Evolutionary conservation across 1,284 basidiomycete genomes (phyloP).

Genomic region (Inonotus obliquus): DNA sequence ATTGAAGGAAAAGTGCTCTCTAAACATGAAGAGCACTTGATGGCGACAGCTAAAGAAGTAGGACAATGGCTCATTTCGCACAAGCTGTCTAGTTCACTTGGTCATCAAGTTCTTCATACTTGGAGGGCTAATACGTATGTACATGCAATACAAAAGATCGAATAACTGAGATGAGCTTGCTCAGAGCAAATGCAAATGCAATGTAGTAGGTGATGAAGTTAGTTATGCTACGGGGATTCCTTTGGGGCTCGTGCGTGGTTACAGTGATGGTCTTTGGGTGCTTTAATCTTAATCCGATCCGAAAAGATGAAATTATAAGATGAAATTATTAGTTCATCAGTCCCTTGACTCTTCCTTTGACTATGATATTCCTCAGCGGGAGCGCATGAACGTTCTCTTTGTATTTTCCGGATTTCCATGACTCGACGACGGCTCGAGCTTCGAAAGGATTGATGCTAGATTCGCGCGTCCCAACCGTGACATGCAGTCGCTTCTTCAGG

Average conservation of each 20-base stretch:
- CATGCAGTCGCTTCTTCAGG: slow-evolving; percentile 58
- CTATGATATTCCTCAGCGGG: slow-evolving; percentile 32
- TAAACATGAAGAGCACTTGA: too few relatives aligned
- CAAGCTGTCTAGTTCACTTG: too few relatives aligned
- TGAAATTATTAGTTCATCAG: background rate
- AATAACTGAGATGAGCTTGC: background rate
- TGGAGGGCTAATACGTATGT: too few relatives aligned
- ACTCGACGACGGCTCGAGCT: slow-evolving; percentile 58
- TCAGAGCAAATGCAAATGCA: background rate
- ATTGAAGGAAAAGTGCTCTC: too few relatives aligned
- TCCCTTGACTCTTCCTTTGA: slow-evolving; percentile 41
- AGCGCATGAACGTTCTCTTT: slow-evolving; percentile 30
- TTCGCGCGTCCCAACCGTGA: slow-evolving; percentile 81
- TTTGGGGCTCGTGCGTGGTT: background rate
- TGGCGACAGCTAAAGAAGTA: too few relatives aligned
- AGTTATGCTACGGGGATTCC: background rate
- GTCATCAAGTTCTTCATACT: too few relatives aligned
- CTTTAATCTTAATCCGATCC: too few relatives aligned
- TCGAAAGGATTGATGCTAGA: slow-evolving; percentile 63
- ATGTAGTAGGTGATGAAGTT: background rate
- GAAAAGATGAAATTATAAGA: too few relatives aligned
- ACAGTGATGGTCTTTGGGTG: too few relatives aligned
- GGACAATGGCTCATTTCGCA: too few relatives aligned
- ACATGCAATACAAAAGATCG: too few relatives aligned
- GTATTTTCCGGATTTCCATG: slow-evolving; percentile 43